A percentile compares a stretch with the other conserved stretches of the same genome.
phyloP scores from a whole-genome alignment of 495 filamentous ascomycete species.

The Penicillium cinerascens region DNA sequence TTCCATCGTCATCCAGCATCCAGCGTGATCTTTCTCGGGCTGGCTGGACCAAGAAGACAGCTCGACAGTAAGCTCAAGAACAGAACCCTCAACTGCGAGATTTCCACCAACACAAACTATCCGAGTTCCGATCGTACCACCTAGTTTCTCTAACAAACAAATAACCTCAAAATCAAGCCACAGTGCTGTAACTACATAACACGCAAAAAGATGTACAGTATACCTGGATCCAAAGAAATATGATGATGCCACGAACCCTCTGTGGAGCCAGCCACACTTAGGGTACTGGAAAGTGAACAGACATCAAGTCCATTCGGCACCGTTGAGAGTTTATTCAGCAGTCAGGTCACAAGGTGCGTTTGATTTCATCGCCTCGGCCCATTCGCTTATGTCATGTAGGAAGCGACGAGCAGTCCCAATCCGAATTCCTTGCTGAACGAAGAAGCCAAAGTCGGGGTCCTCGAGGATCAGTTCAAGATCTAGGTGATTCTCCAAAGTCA shows the following conservation, averaged over 20 bases:
- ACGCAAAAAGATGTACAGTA: too few species aligned
- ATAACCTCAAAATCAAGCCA: too few species aligned
- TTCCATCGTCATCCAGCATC: conserved; percentile 3
- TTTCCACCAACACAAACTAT: conserved; percentile 5
- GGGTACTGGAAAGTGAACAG: conserved; percentile 1
- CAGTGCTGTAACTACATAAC: too few species aligned
- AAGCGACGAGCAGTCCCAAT: conserved; percentile 22
- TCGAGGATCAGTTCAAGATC: conserved; percentile 21
- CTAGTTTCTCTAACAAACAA: too few species aligned
- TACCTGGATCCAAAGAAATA: too few species aligned
- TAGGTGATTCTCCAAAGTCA: conserved; percentile 17
- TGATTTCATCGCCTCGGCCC: conserved; percentile 14
- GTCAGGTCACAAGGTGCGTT: conserved; percentile 1
- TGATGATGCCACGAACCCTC: too few species aligned
- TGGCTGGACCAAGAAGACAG: conserved; percentile 3
- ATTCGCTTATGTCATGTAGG: conserved; percentile 24
- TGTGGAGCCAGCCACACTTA: neutral
- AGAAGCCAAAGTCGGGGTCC: conserved; percentile 16
- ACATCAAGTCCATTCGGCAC: neutral
- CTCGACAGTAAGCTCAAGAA: neutral
- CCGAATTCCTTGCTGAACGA: conserved; percentile 19
- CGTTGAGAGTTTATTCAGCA: conserved; percentile 2
- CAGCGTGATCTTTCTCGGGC: neutral
- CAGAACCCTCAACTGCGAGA: conserved; percentile 5
- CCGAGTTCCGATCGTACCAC: conserved; percentile 1